Base-by-base conservation (phyloP, 1,139 yeast genomes). In the Scheffersomyces insectosa region DNA sequence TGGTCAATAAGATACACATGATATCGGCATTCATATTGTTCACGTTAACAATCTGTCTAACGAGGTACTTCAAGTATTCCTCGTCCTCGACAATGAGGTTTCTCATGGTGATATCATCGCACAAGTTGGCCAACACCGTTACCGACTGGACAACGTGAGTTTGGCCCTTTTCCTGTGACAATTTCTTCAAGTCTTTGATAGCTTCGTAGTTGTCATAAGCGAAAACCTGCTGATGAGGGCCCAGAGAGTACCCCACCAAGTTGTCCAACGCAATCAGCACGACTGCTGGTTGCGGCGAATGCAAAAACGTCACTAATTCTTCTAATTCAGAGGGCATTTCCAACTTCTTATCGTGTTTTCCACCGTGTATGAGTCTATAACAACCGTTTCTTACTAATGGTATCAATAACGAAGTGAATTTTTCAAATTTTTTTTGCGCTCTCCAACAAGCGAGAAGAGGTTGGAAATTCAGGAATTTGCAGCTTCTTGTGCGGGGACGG, bases 201-300 rank as follows among this genome's bases (percentile, higher is more conserved):
- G 97, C 87, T 50, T 80, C 79, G 57, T 76, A 85, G 56, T 87
- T 79, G 57, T 87, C 83, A 55, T 82, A 79, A 48, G 80, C 77
- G 71, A 93, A 93, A 29, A 88, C 73, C 41, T 73, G 70, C 44
- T 82, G 82, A 39, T 83, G 79, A 3, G 83, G 72, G 11, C 88
- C 88, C 43, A 82, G 81, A 7, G 96, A 87, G 62, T 77, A 88
- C 1, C 95, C 96, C 11, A 89, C 91, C 42, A 91, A 66, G 59
- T 89, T 83, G 54, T 88, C 95, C 42, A 91, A 71, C 0, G 98
- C 98, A 44, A 91, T 83, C 54, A 85, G 90, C 44, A 87, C 82
- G 28, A 90, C 89, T 7, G 88, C 87, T 3, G 88, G 85, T 57
- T 88, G 91, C 2, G 87, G 85, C 7, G 91, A 82, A 62, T 88